Conservation (phyloP, 75 land plant species). For the Selaginella tamariscina region DNA sequence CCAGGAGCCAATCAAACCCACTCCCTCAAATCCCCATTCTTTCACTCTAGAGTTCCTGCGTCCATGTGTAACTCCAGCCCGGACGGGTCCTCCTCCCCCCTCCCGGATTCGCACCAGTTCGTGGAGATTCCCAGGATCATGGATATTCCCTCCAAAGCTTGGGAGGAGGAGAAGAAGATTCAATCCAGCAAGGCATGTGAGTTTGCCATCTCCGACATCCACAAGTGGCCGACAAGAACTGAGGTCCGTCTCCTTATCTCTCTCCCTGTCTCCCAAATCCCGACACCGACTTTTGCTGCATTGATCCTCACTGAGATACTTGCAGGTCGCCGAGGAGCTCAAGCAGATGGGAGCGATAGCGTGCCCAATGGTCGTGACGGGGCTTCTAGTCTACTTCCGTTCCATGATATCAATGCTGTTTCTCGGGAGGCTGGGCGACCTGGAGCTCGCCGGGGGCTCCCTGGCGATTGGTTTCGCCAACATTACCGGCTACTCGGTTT, state of each 20-base stretch:
- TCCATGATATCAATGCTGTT: constrained; percentile 8
- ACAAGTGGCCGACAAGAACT: no score
- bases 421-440: constrained; percentile 5
- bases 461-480: constrained; percentile 6
- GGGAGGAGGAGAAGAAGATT: background rate
- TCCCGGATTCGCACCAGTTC: no score
- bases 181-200: background rate
- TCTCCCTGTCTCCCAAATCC: no score
- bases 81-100: no score
- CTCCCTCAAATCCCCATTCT: no score
- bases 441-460: constrained; percentile 6
- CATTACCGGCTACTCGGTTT: constrained; percentile 9
- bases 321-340: constrained; percentile 45
- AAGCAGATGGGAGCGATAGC: constrained; percentile 15
- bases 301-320: background rate
- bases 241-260: no score
- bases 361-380: background rate
- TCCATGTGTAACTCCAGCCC: no score
- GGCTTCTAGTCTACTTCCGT: background rate
- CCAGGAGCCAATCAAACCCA: no score
- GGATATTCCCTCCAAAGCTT: no score
- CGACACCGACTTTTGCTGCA: background rate
- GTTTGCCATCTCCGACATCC: background rate
- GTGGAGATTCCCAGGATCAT: no score
- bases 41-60: no score